Conservation (phyloP, 306 rosid species). For the Leucaena leucocephala region DNA sequence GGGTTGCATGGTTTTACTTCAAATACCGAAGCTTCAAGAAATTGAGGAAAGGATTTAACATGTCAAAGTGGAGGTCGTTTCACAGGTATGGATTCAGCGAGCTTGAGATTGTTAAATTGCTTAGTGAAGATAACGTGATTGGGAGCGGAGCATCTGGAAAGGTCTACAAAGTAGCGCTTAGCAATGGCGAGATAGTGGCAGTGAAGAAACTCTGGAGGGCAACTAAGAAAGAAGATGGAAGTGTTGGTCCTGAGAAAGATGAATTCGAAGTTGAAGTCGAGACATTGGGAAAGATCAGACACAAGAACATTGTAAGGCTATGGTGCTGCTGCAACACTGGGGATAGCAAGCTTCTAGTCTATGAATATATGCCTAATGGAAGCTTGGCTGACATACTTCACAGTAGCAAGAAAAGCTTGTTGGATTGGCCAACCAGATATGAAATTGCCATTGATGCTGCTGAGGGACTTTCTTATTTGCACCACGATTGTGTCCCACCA, state of each 20-base stretch:
- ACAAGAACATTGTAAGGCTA: conserved; percentile 75
- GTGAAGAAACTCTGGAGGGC: conserved; percentile 74
- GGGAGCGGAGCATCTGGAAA: conserved; percentile 84
- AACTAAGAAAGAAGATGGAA: conserved; percentile 38
- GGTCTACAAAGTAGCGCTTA: conserved; percentile 70
- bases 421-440: conserved; percentile 75
- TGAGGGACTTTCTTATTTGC: conserved; percentile 82
- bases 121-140: conserved; percentile 65
- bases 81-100: conserved; percentile 74
- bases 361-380: conserved; percentile 87
- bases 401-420: conserved; percentile 45
- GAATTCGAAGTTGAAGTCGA: conserved; percentile 78
- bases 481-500: conserved; percentile 78
- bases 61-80: conserved; percentile 75
- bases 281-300: conserved; percentile 78
- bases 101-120: conserved; percentile 58
- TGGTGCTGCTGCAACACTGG: conserved; percentile 77
- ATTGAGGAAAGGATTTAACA: conserved; percentile 45
- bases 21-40: conserved; percentile 59
- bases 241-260: conserved; percentile 47
- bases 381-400: conserved; percentile 73
- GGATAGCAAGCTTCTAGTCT: conserved; percentile 70
- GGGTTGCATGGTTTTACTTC: conserved; percentile 61
- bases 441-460: conserved; percentile 80
- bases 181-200: conserved; percentile 69